Percentiles rank a stretch among this genome's conserved stretches.
These are phyloP conservation scores for Phytopythium boreale DNA, from an alignment of 352 stramenopile genomes.

Conservation along the genomic window DNA sequence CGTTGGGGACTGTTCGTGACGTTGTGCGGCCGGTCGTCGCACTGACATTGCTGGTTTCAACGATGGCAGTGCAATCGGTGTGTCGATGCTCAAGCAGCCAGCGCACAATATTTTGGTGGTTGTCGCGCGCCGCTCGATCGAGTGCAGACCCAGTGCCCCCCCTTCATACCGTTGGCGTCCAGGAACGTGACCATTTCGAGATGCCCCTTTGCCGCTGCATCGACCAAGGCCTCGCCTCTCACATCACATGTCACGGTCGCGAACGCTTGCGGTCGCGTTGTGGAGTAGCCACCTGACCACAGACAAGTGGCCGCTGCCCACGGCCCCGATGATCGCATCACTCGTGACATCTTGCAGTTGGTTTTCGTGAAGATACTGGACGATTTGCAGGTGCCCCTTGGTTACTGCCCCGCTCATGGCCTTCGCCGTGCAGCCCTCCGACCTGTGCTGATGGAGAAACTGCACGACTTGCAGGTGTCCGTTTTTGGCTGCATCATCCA, in stretches of 20 bases:
- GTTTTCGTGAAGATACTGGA: not conserved
- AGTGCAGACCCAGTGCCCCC: not conserved
- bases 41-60: not conserved
- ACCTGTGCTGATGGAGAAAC: not conserved
- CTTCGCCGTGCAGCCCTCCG: not conserved
- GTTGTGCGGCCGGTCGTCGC: not conserved
- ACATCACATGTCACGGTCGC: not conserved
- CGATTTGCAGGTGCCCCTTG: not conserved
- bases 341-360: not conserved
- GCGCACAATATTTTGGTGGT: not conserved
- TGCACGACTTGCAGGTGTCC: not conserved
- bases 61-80: not conserved
- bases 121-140: not conserved
- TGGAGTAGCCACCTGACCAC: not conserved
- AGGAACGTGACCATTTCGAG: not conserved
- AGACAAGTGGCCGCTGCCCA: not conserved
- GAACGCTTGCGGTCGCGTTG: not conserved
- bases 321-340: not conserved
- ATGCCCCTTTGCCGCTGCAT: not conserved
- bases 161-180: not conserved
- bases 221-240: not conserved
- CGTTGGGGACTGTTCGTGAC: not conserved
- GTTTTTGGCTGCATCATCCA: not conserved
- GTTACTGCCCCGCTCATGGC: not conserved
- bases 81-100: not conserved